Percentiles rank a stretch among this genome's conserved stretches.
phyloP scores from a whole-genome alignment of 257 asterid genomes.

The Datura wrightii region DNA sequence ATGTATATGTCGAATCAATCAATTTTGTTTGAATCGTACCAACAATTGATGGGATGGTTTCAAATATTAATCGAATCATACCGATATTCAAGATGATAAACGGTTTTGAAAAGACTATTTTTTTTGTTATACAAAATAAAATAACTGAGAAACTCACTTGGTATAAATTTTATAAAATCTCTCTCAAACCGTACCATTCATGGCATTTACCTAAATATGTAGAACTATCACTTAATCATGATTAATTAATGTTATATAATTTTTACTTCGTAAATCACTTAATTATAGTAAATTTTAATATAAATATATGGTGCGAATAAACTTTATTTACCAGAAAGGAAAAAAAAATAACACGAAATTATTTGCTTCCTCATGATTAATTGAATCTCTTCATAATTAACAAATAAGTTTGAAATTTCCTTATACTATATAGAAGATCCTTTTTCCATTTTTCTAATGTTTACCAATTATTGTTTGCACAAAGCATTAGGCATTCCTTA shows the following conservation, averaged over 20 bases:
- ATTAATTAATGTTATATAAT: neutral
- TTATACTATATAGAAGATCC: neutral
- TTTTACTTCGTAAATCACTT: neutral
- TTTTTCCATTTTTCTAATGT: neutral
- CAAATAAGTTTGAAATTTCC: neutral
- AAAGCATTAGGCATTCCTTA: neutral
- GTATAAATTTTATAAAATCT: no score
- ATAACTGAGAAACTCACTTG: no score
- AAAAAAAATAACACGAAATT: neutral
- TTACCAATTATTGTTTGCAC: neutral
- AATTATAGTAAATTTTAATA: neutral
- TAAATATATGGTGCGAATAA: neutral
- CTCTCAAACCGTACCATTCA: no score
- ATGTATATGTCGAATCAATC: no score
- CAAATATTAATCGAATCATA: no score
- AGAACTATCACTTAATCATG: no score
- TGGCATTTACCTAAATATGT: no score
- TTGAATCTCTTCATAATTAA: neutral
- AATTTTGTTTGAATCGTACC: no score
- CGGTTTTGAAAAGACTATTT: no score
- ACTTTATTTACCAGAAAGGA: neutral
- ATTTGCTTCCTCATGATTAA: neutral
- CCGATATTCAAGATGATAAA: no score
- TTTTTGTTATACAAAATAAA: no score
- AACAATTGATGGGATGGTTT: no score